These are phyloP conservation scores for Eucalyptus fibrosa DNA, from an alignment of 345 rosid species.

Conservation along the genomic window DNA sequence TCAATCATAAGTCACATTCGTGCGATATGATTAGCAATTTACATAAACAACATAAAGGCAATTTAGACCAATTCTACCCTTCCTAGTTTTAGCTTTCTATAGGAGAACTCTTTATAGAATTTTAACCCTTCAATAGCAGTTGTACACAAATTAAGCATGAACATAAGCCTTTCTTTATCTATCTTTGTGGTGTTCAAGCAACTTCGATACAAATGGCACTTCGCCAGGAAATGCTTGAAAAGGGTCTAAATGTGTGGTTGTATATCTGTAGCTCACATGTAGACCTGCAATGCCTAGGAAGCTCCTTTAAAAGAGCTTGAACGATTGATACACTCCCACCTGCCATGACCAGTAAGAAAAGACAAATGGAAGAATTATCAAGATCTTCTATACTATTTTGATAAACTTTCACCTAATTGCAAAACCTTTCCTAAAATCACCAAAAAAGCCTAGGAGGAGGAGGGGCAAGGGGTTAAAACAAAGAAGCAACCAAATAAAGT, in stretches of 20 bases:
- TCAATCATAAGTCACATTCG: background rate
- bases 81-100: background rate
- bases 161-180: no score
- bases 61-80: background rate
- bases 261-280: no score
- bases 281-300: no score
- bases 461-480: background rate
- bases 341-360: no score
- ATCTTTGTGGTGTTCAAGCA: no score
- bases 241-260: no score
- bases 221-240: no score
- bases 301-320: no score
- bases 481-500: background rate
- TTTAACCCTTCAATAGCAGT: background rate
- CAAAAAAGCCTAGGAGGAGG: background rate
- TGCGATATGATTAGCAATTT: background rate
- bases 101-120: background rate
- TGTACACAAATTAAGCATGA: no score
- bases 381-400: background rate
- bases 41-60: background rate
- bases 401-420: background rate
- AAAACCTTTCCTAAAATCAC: background rate
- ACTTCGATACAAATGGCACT: no score
- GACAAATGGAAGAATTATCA: background rate
- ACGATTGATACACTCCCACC: no score